Evolutionary conservation across 1,139 yeast species (phyloP).

Genomic region (Candida labiduridarum): DNA sequence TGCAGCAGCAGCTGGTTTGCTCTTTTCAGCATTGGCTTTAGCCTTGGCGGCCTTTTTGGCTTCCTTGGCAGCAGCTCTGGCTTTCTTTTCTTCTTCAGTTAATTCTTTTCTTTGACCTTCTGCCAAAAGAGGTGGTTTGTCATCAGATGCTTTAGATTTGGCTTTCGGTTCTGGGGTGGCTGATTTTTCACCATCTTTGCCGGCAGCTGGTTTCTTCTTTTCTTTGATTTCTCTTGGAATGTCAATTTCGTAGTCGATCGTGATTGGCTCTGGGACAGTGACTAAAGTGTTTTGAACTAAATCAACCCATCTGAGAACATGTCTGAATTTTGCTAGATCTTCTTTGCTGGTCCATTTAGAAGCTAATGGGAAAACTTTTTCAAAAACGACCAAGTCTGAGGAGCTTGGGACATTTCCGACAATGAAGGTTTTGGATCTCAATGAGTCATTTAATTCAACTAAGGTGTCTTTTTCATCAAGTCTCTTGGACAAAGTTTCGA

Average conservation of each 20-base stretch:
- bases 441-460: conserved; percentile 63
- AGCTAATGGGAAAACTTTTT: conserved; percentile 62
- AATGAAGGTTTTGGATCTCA: conserved; percentile 71
- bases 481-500: conserved; percentile 69
- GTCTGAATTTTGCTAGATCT: conserved; percentile 64
- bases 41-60: conserved; percentile 79
- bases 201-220: conserved; percentile 45
- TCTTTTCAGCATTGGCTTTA: conserved; percentile 67
- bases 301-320: conserved; percentile 89
- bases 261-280: conserved; percentile 54
- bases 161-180: conserved; percentile 10
- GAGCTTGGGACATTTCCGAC: conserved; percentile 65
- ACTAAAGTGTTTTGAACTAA: conserved; percentile 71
- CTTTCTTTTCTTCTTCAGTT: conserved; percentile 64
- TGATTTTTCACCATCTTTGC: conserved; percentile 17
- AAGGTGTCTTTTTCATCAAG: conserved; percentile 58
- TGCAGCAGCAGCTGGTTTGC: conserved; percentile 57
- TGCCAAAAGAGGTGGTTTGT: conserved; percentile 17
- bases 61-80: conserved; percentile 54
- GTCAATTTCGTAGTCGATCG: conserved; percentile 58
- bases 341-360: conserved; percentile 57
- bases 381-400: conserved; percentile 70
- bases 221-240: conserved; percentile 61
- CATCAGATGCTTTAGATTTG: conserved; percentile 4
- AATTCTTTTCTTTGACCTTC: conserved; percentile 24